A percentile compares a stretch with the other conserved stretches of the same genome.
Conservation (phyloP, 768 basidiomycete genomes). For the Porphyrellus cyaneotinctus region DNA sequence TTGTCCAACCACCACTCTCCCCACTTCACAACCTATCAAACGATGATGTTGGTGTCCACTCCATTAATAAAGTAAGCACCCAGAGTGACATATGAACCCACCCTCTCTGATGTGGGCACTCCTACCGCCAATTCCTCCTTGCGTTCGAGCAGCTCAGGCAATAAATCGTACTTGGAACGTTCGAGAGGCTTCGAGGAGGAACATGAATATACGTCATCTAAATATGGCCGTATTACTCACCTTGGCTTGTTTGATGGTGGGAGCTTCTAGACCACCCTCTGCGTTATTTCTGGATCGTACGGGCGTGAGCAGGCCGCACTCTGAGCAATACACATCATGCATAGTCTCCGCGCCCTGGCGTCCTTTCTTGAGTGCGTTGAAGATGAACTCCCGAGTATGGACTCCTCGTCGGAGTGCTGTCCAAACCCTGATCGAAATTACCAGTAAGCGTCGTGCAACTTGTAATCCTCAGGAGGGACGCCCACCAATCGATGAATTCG, state of each 20-base stretch:
- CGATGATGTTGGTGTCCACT: not conserved
- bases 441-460: not conserved
- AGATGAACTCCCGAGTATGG: constrained; percentile 16
- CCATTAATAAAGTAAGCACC: not conserved
- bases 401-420: constrained; percentile 17
- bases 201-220: not conserved
- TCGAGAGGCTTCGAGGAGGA: constrained; percentile 5
- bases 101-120: not conserved
- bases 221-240: not conserved
- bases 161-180: constrained; percentile 13
- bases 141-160: constrained; percentile 2
- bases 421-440: constrained; percentile 10
- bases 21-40: constrained; percentile 3
- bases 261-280: constrained; percentile 14
- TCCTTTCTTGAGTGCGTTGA: constrained; percentile 11
- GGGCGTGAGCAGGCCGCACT: constrained; percentile 11
- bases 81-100: not conserved
- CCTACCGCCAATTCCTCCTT: not conserved
- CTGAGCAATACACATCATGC: constrained; percentile 19
- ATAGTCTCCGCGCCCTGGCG: constrained; percentile 16
- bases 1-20: constrained; percentile 13
- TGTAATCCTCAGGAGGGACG: not conserved
- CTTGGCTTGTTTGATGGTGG: constrained; percentile 6
- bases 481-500: constrained; percentile 13
- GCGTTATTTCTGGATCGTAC: constrained; percentile 14